These are phyloP conservation scores for Zangia roseola DNA, from an alignment of 768 basidiomycete species.

Conservation along the genomic window DNA sequence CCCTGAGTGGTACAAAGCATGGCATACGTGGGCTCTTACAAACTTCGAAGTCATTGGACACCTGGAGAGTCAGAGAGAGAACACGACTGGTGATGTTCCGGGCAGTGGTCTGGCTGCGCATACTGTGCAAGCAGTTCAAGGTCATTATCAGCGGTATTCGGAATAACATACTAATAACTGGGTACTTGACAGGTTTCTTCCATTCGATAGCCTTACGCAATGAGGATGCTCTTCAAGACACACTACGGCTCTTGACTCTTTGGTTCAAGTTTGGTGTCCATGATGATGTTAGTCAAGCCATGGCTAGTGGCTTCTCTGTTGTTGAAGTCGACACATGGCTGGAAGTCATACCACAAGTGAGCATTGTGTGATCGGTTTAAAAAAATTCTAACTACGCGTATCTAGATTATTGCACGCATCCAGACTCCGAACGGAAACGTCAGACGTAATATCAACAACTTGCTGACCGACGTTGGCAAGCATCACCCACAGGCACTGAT, in stretches of 20 bases:
- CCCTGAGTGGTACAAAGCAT: slow-evolving; percentile 97
- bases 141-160: slow-evolving; percentile 34
- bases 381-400: not conserved
- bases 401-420: slow-evolving; percentile 94
- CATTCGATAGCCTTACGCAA: slow-evolving; percentile 88
- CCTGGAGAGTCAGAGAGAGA: slow-evolving; percentile 66
- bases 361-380: slow-evolving; percentile 1
- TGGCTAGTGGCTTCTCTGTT: slow-evolving; percentile 80
- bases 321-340: slow-evolving; percentile 98
- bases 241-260: slow-evolving; percentile 84
- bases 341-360: slow-evolving; percentile 95
- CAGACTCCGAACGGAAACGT: slow-evolving; percentile 91
- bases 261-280: slow-evolving; percentile 98
- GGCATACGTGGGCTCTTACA: slow-evolving; percentile 97
- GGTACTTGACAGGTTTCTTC: slow-evolving; percentile 73
- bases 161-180: slow-evolving; percentile 12
- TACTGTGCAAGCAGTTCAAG: slow-evolving; percentile 91
- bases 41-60: slow-evolving; percentile 92
- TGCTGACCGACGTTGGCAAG: slow-evolving; percentile 90
- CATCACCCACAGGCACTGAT: slow-evolving; percentile 97
- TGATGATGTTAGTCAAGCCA: slow-evolving; percentile 85
- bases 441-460: slow-evolving; percentile 81
- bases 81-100: slow-evolving; percentile 54
- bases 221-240: slow-evolving; percentile 92
- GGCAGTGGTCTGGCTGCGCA: slow-evolving; percentile 70